These are phyloP conservation scores for Trichosporon coremiiforme DNA, from an alignment of 1,284 basidiomycete genomes.

Conservation along the genomic window DNA sequence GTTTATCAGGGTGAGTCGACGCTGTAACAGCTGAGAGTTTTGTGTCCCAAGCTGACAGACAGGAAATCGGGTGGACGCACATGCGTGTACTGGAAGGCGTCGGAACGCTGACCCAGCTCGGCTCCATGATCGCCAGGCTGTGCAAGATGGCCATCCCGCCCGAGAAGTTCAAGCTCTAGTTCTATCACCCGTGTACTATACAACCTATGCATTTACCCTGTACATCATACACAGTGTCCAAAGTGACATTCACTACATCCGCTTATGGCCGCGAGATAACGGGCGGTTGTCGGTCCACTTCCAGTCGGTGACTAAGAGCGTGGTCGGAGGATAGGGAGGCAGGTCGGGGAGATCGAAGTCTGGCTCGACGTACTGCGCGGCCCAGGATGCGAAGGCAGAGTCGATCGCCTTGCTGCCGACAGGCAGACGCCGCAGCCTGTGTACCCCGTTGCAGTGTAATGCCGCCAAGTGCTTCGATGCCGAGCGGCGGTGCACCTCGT, in stretches of 20 bases:
- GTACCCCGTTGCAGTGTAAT: background rate
- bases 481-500: background rate
- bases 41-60: background rate
- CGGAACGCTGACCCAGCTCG: conserved; percentile 89
- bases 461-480: background rate
- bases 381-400: conserved; percentile 5
- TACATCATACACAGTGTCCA: background rate
- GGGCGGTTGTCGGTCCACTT: background rate
- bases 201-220: conserved; percentile 7
- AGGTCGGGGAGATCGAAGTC: conserved; percentile 17
- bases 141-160: conserved; percentile 61
- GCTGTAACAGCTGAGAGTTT: too few relatives aligned
- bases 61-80: conserved; percentile 99
- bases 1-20: conserved; percentile 78
- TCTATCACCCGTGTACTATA: background rate
- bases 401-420: conserved; percentile 7
- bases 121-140: conserved; percentile 81
- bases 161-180: conserved; percentile 34
- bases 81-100: conserved; percentile 98
- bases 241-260: background rate
- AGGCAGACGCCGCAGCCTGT: background rate
- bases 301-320: background rate
- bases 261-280: background rate
- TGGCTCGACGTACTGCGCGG: background rate
- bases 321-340: background rate